Evolutionary conservation across 441 rosid genomes (phyloP).

Genomic region (Jatropha podagrica): DNA sequence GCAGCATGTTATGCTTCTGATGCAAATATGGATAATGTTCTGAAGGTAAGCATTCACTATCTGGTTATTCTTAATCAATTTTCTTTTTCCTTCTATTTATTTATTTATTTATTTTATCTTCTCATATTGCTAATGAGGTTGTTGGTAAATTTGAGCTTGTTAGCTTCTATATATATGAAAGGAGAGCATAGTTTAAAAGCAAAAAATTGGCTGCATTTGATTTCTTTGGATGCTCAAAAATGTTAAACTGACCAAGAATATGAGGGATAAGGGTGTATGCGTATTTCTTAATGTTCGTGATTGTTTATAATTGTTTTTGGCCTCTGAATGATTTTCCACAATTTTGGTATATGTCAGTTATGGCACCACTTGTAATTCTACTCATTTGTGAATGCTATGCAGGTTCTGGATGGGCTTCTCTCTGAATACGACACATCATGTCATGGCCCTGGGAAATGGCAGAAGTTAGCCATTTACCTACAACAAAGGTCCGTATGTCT

Average conservation of each 20-base stretch:
- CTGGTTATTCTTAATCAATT: not conserved
- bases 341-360: not conserved
- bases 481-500: constrained; percentile 66
- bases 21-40: constrained; percentile 73
- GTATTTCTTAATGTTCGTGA: not conserved
- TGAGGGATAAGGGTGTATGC: constrained; percentile 6
- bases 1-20: constrained; percentile 91
- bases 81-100: no score
- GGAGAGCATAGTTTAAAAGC: no score
- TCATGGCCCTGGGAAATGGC: constrained; percentile 97
- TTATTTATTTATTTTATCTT: not conserved
- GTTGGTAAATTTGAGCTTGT: not conserved
- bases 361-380: not conserved
- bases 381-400: constrained; percentile 26
- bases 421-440: constrained; percentile 75
- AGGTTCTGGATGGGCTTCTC: constrained; percentile 84
- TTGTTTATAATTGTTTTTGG: not conserved
- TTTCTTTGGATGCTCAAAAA: no score
- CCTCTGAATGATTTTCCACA: not conserved
- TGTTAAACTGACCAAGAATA: not conserved
- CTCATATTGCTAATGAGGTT: not conserved
- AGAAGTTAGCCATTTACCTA: constrained; percentile 78
- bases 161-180: not conserved
- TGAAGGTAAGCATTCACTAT: constrained; percentile 53
- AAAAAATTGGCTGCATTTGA: no score